Conservation (phyloP, 2,329 filamentous ascomycete species). For the Drechslera avenae region DNA sequence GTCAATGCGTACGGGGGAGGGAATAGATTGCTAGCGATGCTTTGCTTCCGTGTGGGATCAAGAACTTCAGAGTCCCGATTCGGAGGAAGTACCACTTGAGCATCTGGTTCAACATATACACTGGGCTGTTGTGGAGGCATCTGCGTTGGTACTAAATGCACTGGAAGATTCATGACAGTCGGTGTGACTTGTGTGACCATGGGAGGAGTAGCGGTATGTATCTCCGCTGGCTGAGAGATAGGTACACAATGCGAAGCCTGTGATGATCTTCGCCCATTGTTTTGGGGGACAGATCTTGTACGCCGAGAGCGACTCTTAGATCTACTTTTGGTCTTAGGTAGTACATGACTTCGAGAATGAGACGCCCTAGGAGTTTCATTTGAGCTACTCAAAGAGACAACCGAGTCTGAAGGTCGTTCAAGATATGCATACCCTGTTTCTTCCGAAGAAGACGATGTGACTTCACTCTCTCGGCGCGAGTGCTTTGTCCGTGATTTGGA, state of each 20-base stretch:
- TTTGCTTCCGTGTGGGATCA: slow-evolving; percentile 2
- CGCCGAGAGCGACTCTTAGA: slow-evolving; percentile 1
- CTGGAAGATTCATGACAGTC: slow-evolving; percentile 13
- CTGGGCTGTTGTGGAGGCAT: neutral
- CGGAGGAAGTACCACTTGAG: slow-evolving; percentile 3
- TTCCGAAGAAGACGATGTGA: slow-evolving; percentile 14
- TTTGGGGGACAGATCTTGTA: slow-evolving; percentile 1
- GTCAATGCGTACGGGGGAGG: slow-evolving; percentile 14
- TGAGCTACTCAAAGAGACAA: slow-evolving; percentile 13
- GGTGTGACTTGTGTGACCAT: neutral
- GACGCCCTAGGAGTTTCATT: slow-evolving; percentile 19
- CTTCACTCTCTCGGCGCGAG: neutral
- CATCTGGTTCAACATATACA: neutral
- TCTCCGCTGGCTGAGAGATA: neutral
- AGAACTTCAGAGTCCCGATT: slow-evolving; percentile 8
- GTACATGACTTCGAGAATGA: slow-evolving; percentile 12
- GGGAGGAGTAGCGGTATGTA: neutral
- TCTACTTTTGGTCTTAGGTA: neutral
- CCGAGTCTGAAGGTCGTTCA: slow-evolving; percentile 10
- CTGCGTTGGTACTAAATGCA: neutral
- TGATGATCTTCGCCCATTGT: slow-evolving; percentile 5
- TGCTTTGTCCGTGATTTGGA: slow-evolving; percentile 6
- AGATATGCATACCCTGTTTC: slow-evolving; percentile 8
- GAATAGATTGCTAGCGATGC: slow-evolving; percentile 1
- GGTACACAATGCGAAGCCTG: neutral